Evolutionary conservation across 177 flowering plant genomes (phyloP), one percentile per base, ranked within the genome.

Genomic region (Telopea speciosissima): DNA sequence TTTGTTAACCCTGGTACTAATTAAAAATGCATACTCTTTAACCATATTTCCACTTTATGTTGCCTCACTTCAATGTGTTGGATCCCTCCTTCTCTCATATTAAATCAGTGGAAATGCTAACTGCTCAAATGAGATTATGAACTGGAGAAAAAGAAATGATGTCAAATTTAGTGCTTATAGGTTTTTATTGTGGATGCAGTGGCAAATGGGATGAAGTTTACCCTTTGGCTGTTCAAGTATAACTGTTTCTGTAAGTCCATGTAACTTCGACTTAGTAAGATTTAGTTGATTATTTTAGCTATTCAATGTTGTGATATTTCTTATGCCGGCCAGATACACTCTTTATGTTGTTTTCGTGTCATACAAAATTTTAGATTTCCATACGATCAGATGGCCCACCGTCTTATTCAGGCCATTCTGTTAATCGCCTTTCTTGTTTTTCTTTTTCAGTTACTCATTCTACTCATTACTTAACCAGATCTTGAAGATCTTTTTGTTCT

Each of bases 141-240:
- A 36, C 40, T 36, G 40, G 5, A 36, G 40, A 36, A 36, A 36
- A 8, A 36, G 40, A 36, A 36, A 36, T 36, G 33, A 36, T 36
- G 40, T 4, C 5, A 1, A 49, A 16, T 62, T 78, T 72, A 72
- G 56, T 22, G 25, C 14, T 66, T 71, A 63, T n/a, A 62, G 36
- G 19, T 73, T 77, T 58, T 17, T 85, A 60, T 44, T 79, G 65
- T 75, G 72, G 63, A 70, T 86, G 84, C 87, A 88, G 91, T 88
- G 91, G 91, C 86, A 81, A 67, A 81, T 86, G 87, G 82, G 86
- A 72, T 83, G 85, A 85, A 33, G 62, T 65, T 52, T 28, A 25
- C 67, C 5, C 64, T 12, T 59, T 44, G 64, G 44, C 25, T 36
- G 66, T 68, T 28, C 64, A 63, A 49, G 31, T 10, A 44, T 62